phyloP scores from a whole-genome alignment of 768 basidiomycete species.

The Baorangia bicolor region DNA sequence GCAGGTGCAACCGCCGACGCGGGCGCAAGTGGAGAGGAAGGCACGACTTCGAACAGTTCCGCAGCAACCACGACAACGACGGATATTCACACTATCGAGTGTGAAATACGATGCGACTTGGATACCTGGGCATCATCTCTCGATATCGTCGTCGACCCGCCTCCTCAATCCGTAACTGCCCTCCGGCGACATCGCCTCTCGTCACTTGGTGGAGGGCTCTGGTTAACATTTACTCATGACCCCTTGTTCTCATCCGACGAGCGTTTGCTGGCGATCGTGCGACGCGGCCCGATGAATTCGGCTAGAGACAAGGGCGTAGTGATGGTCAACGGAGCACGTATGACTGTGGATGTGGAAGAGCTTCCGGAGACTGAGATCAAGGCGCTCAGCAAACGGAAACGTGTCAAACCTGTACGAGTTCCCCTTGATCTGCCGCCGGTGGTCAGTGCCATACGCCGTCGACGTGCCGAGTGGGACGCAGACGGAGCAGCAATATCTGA shows the following conservation, averaged over 20 bases:
- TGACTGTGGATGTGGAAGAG: slow-evolving; percentile 86
- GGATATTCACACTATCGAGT: slow-evolving; percentile 63
- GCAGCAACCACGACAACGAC: slow-evolving; percentile 10
- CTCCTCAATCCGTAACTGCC: slow-evolving; percentile 78
- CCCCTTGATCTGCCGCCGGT: slow-evolving; percentile 94
- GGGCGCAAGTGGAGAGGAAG: slow-evolving; percentile 20
- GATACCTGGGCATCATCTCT: slow-evolving; percentile 84
- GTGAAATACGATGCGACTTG: slow-evolving; percentile 88
- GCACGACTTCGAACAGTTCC: neutral
- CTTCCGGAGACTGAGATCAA: slow-evolving; percentile 86
- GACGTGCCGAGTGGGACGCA: slow-evolving; percentile 71
- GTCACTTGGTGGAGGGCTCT: slow-evolving; percentile 84
- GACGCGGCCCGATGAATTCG: slow-evolving; percentile 57
- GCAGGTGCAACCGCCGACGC: neutral
- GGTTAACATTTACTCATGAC: slow-evolving; percentile 91
- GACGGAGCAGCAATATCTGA: slow-evolving; percentile 37
- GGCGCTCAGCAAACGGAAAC: slow-evolving; percentile 75
- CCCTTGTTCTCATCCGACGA: slow-evolving; percentile 76
- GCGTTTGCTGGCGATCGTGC: slow-evolving; percentile 68
- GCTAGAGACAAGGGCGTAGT: slow-evolving; percentile 79
- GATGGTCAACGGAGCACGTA: slow-evolving; percentile 85
- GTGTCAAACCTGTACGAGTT: slow-evolving; percentile 79
- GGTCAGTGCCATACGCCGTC: slow-evolving; percentile 62
- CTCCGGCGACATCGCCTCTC: slow-evolving; percentile 87
- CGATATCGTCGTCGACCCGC: slow-evolving; percentile 91